phyloP scores from a whole-genome alignment of 305 asterid species.

The Solanum aculeatissimum region DNA sequence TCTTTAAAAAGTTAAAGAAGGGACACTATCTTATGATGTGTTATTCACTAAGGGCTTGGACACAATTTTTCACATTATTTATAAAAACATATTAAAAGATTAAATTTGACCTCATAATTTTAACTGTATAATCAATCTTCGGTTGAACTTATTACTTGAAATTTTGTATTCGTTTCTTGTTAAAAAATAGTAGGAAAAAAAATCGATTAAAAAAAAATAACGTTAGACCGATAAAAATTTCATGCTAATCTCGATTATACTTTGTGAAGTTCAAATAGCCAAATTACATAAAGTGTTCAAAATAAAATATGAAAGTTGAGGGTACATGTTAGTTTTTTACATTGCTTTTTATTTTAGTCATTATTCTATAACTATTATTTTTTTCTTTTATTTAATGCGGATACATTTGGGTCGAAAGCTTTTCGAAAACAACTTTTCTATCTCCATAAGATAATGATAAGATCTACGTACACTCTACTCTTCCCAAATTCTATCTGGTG shows the following conservation, averaged over 20 bases:
- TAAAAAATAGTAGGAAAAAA: no score
- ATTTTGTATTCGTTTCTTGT: neutral
- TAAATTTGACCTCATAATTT: neutral
- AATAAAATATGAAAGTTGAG: neutral
- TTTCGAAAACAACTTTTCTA: no score
- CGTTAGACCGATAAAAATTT: neutral
- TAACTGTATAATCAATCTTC: neutral
- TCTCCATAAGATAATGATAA: no score
- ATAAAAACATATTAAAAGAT: neutral
- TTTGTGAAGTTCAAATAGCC: neutral
- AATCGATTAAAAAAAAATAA: neutral
- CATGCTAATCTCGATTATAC: neutral
- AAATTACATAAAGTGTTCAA: neutral
- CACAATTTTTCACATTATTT: no score
- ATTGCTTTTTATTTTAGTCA: no score
- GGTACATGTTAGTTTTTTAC: no score
- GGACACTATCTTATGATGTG: neutral
- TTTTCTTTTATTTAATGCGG: no score
- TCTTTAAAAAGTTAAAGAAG: neutral
- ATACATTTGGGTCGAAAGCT: no score
- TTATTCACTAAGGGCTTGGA: neutral
- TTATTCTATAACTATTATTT: no score
- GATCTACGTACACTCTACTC: no score
- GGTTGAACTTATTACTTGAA: neutral
- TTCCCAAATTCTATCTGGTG: no score